Base-by-base conservation (phyloP, 1,139 yeast species). In the Hyphopichia pseudoburtonii region DNA sequence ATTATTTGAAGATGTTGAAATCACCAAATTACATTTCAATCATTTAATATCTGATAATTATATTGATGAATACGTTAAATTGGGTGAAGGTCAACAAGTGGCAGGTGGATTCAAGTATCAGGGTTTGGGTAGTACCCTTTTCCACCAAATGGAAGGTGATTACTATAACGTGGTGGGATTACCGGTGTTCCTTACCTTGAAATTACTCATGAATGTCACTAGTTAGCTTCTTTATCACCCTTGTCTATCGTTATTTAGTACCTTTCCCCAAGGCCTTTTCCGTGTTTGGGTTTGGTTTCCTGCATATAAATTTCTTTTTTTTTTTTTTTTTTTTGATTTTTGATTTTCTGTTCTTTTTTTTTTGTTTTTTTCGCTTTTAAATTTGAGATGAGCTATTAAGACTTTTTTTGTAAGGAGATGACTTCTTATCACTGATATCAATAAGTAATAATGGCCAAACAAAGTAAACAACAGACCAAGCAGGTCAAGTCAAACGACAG, bases 21-120 rank as follows among this genome's bases (percentile, higher is more conserved):
- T 45, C 5, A 68, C 75, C 0, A 44, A 39, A 3, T 47, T 70
- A 16, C 34, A 33, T 9, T 69, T 68, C 39, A 62, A 63, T 38
- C 44, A 56, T 1, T 49, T 60, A 3, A 56, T 80, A 11, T 68
- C 79, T 1, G 80, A 79, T 42, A 77, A 70, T 14, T 62, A 82
- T 26, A 56, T 90, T 3, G 51, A 72, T 26, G 66, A 70, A 12
- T 92, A 90, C 56, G 82, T 86, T 9, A 72, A 71, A 1, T 65
- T 81, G 2, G 84, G 76, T 19, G 97, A 90, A 56, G 98, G 94
- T 0, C 43, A 70, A 5, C 73, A 76, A 30, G 97, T 86, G 1
- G 97, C 97, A 1, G 98, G 97, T 6, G 98, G 98, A 1, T 89
- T 88, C 63, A 83, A 82, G 50, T 83, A 84, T 43, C 97, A 92